Base-by-base conservation (phyloP, 169 alveolate species). In the Plasmodium falciparum region DNA sequence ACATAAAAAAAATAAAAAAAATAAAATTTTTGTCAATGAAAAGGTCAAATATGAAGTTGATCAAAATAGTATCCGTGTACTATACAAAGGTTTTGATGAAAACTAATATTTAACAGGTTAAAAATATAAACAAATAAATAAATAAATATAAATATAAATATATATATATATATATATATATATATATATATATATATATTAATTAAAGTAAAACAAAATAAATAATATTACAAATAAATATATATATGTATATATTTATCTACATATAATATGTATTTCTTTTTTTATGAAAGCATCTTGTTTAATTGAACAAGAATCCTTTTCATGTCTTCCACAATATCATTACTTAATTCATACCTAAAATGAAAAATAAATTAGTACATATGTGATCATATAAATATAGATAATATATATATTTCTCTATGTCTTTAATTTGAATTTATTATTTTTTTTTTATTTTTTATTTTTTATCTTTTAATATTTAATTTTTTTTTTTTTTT, bases 31-130 rank as follows among this genome's bases (percentile, higher is more conserved):
- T 39, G 9, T 5, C 9, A 39, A 39, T 5, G 47, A 39, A 39
- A 61, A 39, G 9, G 29, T 29, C 15, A 11, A 59, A 9, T 80
- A 80, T 69, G 83, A 80, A 69, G 45, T 80, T 9, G 83, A 80
- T 24, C 12, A 12, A 1, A 65, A 67, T 1, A 80, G 83, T 39
- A 66, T 80, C 13, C 22, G 70, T 47, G 78, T 58, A 13, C 8
- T 80, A 15, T 80, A 52, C 47, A 80, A 54, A 52, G 90, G 90
- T 22, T 80, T 80, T 47, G 75, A 62, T 17, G 49, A 75, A 2
- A 63, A 75, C 11, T 54, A 22, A 13, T 45, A 47, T 29, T 8
- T 2, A 45, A 63, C 50, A 39, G 65, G 22, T n/a, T 75, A 11
- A 69, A 15, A 33, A 43, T 33, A 33, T 33, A 33, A 5, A 33